Conservation (phyloP, 345 rosid genomes). For the Adansonia digitata region DNA sequence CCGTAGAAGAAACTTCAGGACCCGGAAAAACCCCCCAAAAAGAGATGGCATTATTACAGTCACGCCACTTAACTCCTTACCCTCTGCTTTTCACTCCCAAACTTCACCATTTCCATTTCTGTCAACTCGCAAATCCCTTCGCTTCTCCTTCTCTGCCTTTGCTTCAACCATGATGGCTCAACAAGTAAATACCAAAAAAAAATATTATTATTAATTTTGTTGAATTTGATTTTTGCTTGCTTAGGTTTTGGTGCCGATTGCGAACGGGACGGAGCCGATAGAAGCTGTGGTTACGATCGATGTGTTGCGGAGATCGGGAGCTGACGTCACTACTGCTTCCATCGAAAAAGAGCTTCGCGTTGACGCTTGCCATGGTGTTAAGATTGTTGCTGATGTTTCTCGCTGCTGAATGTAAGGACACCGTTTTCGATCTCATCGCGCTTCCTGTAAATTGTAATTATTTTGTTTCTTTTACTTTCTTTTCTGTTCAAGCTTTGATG, state of each 20-base stretch:
- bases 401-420: slow-evolving; percentile 42
- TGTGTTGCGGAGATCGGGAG: slow-evolving; percentile 75
- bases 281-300: slow-evolving; percentile 86
- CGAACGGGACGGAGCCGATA: slow-evolving; percentile 89
- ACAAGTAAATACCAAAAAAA: slow-evolving; percentile 27
- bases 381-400: slow-evolving; percentile 73
- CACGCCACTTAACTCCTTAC: slow-evolving; percentile 25
- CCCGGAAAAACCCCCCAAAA: not conserved
- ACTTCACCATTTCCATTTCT: slow-evolving; percentile 21
- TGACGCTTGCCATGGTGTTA: slow-evolving; percentile 72
- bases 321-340: slow-evolving; percentile 81
- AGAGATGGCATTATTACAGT: slow-evolving; percentile 20
- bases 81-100: not conserved
- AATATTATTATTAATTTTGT: not conserved
- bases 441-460: slow-evolving; percentile 48
- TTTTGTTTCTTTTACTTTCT: slow-evolving; percentile 5
- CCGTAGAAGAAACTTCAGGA: slow-evolving; percentile 1
- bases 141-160: slow-evolving; percentile 28
- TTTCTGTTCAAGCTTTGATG: not conserved
- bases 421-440: slow-evolving; percentile 65
- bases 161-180: slow-evolving; percentile 58
- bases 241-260: slow-evolving; percentile 92
- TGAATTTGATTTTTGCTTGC: not conserved
- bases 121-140: slow-evolving; percentile 22
- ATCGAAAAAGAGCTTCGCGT: slow-evolving; percentile 61